Conservation (phyloP, 176 grass and related monocot species). For the Phyllostachys edulis region DNA sequence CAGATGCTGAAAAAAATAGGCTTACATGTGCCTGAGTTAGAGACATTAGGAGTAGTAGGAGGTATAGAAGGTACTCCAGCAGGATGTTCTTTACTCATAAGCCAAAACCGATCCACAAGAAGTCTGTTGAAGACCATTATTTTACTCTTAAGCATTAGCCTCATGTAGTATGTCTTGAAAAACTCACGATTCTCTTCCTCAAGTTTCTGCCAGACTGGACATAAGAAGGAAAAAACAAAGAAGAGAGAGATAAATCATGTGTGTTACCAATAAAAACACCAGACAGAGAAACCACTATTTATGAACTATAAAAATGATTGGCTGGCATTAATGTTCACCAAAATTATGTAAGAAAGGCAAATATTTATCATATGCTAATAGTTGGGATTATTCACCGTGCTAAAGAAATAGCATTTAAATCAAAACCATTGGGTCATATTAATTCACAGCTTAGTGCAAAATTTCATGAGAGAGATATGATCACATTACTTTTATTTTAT, state of each 20-base stretch:
- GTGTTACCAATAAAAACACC: background rate
- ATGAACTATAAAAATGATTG: background rate
- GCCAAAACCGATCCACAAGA: conserved; percentile 59
- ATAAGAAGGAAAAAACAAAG: conserved; percentile 5
- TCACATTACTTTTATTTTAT: background rate
- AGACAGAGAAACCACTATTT: background rate
- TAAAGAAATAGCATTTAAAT: background rate
- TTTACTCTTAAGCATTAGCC: conserved; percentile 95
- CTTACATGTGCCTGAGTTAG: too few species aligned
- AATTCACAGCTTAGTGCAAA: background rate
- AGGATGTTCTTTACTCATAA: conserved; percentile 78
- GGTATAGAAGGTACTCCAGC: conserved; percentile 51
- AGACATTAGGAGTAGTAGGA: conserved; percentile 58
- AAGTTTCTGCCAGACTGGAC: conserved; percentile 97
- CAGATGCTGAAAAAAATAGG: background rate
- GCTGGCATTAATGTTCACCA: background rate
- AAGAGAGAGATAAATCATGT: conserved; percentile 8
- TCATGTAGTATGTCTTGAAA: conserved; percentile 94
- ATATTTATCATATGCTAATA: conserved; percentile 6
- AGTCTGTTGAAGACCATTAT: conserved; percentile 82
- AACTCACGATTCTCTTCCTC: conserved; percentile 97
- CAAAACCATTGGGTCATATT: background rate
- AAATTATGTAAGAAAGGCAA: conserved; percentile 14
- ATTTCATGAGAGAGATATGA: background rate
- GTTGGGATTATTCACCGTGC: background rate